Evolutionary conservation across 345 rosid genomes (phyloP).

Genomic region (Salix purpurea): DNA sequence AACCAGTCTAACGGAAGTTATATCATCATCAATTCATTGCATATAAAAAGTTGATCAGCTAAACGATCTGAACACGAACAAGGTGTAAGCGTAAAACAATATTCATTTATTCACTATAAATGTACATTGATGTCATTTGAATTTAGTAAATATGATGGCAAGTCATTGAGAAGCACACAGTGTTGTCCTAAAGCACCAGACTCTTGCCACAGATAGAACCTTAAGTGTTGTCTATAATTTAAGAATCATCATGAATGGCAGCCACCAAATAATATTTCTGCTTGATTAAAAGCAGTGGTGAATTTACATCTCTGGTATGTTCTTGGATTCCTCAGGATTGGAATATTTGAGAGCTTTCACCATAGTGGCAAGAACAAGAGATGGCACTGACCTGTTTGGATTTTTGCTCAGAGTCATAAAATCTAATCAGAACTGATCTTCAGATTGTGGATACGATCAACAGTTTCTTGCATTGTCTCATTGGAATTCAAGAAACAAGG

Average conservation of each 20-base stretch:
- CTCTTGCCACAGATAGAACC: neutral
- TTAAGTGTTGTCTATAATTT: neutral
- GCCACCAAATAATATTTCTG: neutral
- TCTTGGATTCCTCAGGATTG: slow-evolving; percentile 1
- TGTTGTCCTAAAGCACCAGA: neutral
- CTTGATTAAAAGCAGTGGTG: neutral
- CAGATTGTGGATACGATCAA: slow-evolving; percentile 39
- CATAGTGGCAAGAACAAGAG: neutral
- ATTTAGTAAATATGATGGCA: neutral
- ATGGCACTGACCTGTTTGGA: slow-evolving; percentile 15
- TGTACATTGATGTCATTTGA: neutral
- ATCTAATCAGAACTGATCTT: slow-evolving; percentile 36
- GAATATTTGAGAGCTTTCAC: neutral
- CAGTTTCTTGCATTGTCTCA: slow-evolving; percentile 27
- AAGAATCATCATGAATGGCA: neutral
- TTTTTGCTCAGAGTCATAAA: slow-evolving; percentile 3
- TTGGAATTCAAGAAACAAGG: slow-evolving; percentile 67
- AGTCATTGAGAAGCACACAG: neutral
- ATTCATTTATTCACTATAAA: neutral
- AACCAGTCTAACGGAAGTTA: neutral
- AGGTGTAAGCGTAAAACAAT: neutral
- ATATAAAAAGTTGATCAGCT: neutral
- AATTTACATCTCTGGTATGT: neutral
- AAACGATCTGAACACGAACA: neutral
- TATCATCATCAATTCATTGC: neutral